phyloP scores from a whole-genome alignment of 2,329 filamentous ascomycete genomes.

The Verticillium klebahnii region DNA sequence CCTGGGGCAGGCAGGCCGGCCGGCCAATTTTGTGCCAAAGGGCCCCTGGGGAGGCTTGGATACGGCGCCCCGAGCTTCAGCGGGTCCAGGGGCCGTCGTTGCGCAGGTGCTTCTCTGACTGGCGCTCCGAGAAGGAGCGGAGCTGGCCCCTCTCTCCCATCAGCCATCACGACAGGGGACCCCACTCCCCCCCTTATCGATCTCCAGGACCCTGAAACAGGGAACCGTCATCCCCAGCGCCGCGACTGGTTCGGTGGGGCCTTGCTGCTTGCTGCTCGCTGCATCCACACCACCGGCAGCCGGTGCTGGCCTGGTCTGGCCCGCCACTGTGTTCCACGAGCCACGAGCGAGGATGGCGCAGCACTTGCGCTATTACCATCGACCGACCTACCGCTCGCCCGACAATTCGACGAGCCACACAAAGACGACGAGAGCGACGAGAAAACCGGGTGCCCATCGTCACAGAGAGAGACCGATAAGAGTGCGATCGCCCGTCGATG shows the following conservation, averaged over 20 bases:
- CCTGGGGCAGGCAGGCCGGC: neutral
- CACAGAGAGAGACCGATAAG: neutral
- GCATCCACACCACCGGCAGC: neutral
- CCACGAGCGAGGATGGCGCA: neutral
- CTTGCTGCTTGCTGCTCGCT: neutral
- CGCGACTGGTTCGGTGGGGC: neutral
- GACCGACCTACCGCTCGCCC: neutral
- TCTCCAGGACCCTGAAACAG: neutral
- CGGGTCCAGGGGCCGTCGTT: neutral
- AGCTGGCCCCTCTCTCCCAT: neutral
- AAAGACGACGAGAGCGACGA: neutral
- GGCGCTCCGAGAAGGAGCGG: neutral
- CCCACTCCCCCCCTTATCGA: neutral
- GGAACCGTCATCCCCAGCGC: neutral
- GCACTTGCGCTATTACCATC: too few relatives aligned
- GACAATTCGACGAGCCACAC: neutral
- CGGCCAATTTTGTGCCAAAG: neutral
- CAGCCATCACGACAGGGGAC: neutral
- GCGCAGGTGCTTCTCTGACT: neutral
- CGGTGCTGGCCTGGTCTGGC: neutral
- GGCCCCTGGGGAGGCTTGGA: neutral
- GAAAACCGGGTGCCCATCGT: neutral
- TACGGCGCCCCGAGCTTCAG: neutral
- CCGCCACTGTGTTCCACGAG: neutral
- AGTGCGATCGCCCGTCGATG: neutral